Percentiles rank a stretch among this genome's conserved stretches.
These are phyloP conservation scores for Peronospora destructor DNA, from an alignment of 352 stramenopile species.

Conservation along the genomic window DNA sequence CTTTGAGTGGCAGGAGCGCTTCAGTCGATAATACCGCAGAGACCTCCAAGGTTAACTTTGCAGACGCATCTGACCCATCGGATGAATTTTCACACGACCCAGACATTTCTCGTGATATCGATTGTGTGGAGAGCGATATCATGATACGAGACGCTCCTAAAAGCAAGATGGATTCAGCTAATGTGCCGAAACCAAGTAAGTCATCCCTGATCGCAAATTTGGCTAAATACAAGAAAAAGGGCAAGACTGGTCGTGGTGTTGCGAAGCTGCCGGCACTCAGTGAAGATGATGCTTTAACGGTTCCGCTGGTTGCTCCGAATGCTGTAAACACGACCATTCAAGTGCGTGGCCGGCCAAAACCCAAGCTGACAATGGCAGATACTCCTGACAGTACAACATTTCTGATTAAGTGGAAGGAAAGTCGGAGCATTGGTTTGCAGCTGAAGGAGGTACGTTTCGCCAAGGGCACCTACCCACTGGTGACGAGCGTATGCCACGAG, in stretches of 20 bases:
- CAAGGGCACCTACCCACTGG: conserved; percentile 74
- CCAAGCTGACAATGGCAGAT: conserved; percentile 67
- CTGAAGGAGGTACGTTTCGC: conserved; percentile 71
- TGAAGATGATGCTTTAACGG: conserved; percentile 57
- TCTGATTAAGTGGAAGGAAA: conserved; percentile 86
- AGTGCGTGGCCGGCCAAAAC: conserved; percentile 70
- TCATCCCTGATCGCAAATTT: conserved; percentile 50
- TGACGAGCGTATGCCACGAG: conserved; percentile 79
- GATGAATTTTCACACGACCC: conserved; percentile 40
- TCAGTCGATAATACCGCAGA: conserved; percentile 10
- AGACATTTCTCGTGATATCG: conserved; percentile 49
- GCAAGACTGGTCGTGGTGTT: conserved; percentile 55
- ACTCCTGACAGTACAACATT: conserved; percentile 81
- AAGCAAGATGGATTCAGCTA: conserved; percentile 24
- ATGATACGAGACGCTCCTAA: conserved; percentile 39
- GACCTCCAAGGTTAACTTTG: conserved; percentile 25
- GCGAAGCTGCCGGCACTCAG: conserved; percentile 56
- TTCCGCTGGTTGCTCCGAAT: conserved; percentile 72
- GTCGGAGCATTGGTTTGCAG: conserved; percentile 76
- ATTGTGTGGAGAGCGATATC: conserved; percentile 47
- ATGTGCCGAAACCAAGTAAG: conserved; percentile 30
- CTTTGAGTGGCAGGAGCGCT: conserved; percentile 1
- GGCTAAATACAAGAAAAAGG: conserved; percentile 71
- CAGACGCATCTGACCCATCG: conserved; percentile 21
- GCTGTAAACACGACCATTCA: conserved; percentile 80